Evolutionary conservation across 805 yeast species (phyloP), one percentile per base, ranked within the genome.

Genomic region (Cyberlindnera euphorbiae): DNA sequence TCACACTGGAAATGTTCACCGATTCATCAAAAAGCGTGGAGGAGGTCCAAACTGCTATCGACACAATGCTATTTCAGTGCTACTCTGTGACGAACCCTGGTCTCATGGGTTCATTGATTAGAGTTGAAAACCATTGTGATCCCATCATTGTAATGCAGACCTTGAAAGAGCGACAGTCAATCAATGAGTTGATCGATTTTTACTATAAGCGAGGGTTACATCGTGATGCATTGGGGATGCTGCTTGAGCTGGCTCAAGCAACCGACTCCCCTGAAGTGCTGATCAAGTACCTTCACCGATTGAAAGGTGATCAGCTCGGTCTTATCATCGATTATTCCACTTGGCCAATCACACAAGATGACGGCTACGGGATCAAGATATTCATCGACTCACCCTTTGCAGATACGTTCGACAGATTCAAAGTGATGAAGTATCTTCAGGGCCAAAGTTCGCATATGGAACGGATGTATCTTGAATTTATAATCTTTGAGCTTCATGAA

Each of bases 51-150:
- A 52, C 50, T 5, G 41, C 71, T 2, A 73, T 93, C 2, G 98
- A 90, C 52, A 82, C 95, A 0, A 69, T 86, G 1, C 64, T 93
- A 14, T 86, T 90, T 50, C 66, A 75, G 34, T 75, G 93, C 41
- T 90, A 93, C 53, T 64, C 77, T 39, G 54, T 76, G n/a, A 74
- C 75, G 21, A 75, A 76, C 36, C 83, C 85, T 0, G 71, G 81
- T 43, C 66, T 90, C 55, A 71, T 90, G 11, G 95, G 90, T 0
- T 93, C 97, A 0, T 71, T 90, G 15, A 66, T 90, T 5, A 67
- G 97, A 32, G 69, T 87, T 2, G 73, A 75, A 18, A 93, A 89
- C 56, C 65, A 68, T 46, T 87, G 97, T 62, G 79, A 81, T 48
- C 69, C 80, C 5, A 63, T 66, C 2, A 66, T 75, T 3, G 95